Base-by-base conservation (phyloP, 805 yeast genomes). In the Vanderwaltozyma polyspora region DNA sequence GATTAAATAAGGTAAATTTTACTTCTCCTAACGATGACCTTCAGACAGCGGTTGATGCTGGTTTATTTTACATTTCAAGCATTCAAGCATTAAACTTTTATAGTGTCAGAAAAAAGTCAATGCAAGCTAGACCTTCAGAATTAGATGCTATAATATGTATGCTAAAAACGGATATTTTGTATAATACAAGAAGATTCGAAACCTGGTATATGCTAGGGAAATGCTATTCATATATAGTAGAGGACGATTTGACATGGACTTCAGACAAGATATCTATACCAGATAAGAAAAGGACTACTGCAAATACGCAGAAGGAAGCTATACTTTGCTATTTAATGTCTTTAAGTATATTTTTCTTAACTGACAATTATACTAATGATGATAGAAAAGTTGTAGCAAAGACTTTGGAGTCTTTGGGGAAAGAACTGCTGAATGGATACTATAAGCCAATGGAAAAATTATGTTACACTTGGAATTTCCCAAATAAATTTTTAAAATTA, bases 191-290 rank as follows among this genome's bases (percentile, higher is more conserved):
- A 26, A 62, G 95, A 21, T 66, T 79, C 31, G 98, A 91, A 55
- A 74, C 83, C 7, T 91, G 99, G 99, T 63, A 75, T 27, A 66
- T 84, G 1, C 53, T 91, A 11, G 95, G 93, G 0, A 85, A 79
- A 49, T 76, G 89, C 0, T 86, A 70, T 45, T 77, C 86, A 0
- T 76, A 66, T 37, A 60, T 82, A 27, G 94, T 80, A 0, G 96
- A 89, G 43, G 95, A 86, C 53, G 95, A 84, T 42, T 58, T 91
- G 36, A 74, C 83, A n/a, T 85, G 95, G 93, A 81, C 89, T 1
- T 76, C 94, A 0, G 95, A 87, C 46, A 81, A 81, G 48, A 58
- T 85, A 25, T 77, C 77, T 33, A 64, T 70, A 0, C 49, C 65
- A 0, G 91, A 80, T 5, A 67, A 76, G 40, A 79, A 79, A 47